Conservation (phyloP, 495 filamentous ascomycete genomes). For the Penicillium mononematosum region DNA sequence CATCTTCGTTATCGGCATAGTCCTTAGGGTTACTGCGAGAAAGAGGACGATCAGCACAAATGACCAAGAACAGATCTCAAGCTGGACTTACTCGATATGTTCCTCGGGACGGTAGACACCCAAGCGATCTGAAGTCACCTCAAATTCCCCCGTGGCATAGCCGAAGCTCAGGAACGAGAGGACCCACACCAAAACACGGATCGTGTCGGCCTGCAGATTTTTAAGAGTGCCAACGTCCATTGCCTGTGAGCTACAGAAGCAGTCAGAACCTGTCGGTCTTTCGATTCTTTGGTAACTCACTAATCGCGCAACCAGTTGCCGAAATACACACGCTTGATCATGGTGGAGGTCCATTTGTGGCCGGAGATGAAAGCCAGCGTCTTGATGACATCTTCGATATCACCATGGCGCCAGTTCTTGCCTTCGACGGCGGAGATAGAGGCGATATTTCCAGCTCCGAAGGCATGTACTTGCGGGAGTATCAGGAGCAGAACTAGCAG, state of each 20-base stretch:
- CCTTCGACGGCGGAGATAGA: constrained; percentile 92
- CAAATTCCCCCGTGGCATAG: constrained; percentile 95
- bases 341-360: constrained; percentile 91
- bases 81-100: constrained; percentile 65
- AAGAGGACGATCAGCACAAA: neutral
- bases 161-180: constrained; percentile 90
- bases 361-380: constrained; percentile 82
- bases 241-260: constrained; percentile 68
- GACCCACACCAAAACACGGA: constrained; percentile 87
- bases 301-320: constrained; percentile 59
- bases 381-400: constrained; percentile 93
- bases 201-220: constrained; percentile 83
- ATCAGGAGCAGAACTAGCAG: constrained; percentile 57
- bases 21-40: constrained; percentile 69
- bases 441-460: constrained; percentile 93
- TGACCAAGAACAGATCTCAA: neutral
- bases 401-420: constrained; percentile 95
- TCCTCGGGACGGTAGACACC: constrained; percentile 95
- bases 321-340: constrained; percentile 90
- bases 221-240: constrained; percentile 91
- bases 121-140: constrained; percentile 87
- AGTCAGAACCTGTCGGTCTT: constrained; percentile 15
- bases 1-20: constrained; percentile 87
- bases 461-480: constrained; percentile 59
- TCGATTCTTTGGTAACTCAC: constrained; percentile 23